These are phyloP conservation scores for Harringtonia aguacate DNA, from an alignment of 2,329 filamentous ascomycete species.

Conservation along the genomic window DNA sequence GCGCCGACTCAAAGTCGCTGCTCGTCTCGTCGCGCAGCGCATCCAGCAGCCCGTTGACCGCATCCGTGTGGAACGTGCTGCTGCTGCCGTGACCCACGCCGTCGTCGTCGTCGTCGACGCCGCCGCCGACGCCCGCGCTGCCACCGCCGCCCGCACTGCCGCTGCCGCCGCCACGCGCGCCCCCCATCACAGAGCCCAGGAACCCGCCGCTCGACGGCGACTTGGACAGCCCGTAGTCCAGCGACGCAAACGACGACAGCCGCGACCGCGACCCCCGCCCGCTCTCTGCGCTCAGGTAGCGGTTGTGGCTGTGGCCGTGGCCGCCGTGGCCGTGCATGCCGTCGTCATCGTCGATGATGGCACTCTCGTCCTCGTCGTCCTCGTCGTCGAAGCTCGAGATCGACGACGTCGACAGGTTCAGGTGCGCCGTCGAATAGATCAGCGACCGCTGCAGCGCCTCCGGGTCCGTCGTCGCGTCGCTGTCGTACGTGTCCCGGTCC, in stretches of 20 bases:
- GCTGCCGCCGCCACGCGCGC: background rate
- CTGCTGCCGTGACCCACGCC: conserved; percentile 19
- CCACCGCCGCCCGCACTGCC: background rate
- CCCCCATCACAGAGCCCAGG: too few species aligned
- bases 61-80: conserved; percentile 71
- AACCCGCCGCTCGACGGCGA: too few species aligned
- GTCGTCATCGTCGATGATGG: conserved; percentile 16
- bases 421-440: conserved; percentile 40
- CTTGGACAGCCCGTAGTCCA: conserved; percentile 38
- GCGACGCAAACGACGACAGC: conserved; percentile 64
- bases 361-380: conserved; percentile 45
- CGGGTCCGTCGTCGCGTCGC: conserved; percentile 26
- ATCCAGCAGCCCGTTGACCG: conserved; percentile 77
- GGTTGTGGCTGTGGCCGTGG: background rate
- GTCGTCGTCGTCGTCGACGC: background rate
- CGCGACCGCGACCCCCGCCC: conserved; percentile 49
- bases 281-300: conserved; percentile 33
- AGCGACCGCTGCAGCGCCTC: conserved; percentile 39
- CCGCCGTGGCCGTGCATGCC: conserved; percentile 1
- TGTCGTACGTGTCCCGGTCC: conserved; percentile 33
- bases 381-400: conserved; percentile 49
- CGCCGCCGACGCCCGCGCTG: background rate
- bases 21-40: conserved; percentile 63
- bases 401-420: conserved; percentile 43
- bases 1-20: conserved; percentile 68